Evolutionary conservation across 75 land plant genomes (phyloP), one percentile per base, ranked within the genome.

Genomic region (Adiantum capillusveneris): DNA sequence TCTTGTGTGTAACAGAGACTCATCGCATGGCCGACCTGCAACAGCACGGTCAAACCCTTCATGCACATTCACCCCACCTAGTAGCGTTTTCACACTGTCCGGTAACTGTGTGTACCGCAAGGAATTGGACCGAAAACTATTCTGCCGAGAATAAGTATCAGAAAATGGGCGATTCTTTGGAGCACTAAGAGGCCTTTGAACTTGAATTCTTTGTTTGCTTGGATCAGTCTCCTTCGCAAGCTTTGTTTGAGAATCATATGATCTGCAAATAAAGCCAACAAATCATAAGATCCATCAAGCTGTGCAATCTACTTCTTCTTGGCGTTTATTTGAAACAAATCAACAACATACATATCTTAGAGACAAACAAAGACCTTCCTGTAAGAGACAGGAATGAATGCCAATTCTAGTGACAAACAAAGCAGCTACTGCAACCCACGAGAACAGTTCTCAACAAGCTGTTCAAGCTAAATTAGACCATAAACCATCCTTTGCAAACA

Each of bases 121-220:
- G 12, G 55, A 53, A 26, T 13, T 1, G 14, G 28, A 5, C 24
- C 55, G 29, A 26, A 53, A 24, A 53, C 9, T 25, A 12, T 12
- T 26, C 28, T 22, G 2, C 29, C 25, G 55, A 7, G 49, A n/a
- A 46, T 5, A 46, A 17, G 5, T 20, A 25, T 53, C 29, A 26
- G 3, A 6, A 24, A 53, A 22, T 22, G 55, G 55, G 12, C 55
- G 55, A 26, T 53, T 26, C 55, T 53, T 53, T 26, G 55, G 29
- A 26, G 29, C 28, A 26, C 55, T 53, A 25, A 18, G 28, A 5
- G 55, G 55, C 55, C 25, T 22, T 14, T 53, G 27, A 1, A 6
- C 28, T 3, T 25, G 25, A 25, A 1, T 53, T 27, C 3, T 26
- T 19, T 25, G 21, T 26, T 53, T 22, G 24, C 24, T 53, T 3